Conservation (phyloP, 2,329 filamentous ascomycete species). For the Aaosphaeria pasadenensis region DNA sequence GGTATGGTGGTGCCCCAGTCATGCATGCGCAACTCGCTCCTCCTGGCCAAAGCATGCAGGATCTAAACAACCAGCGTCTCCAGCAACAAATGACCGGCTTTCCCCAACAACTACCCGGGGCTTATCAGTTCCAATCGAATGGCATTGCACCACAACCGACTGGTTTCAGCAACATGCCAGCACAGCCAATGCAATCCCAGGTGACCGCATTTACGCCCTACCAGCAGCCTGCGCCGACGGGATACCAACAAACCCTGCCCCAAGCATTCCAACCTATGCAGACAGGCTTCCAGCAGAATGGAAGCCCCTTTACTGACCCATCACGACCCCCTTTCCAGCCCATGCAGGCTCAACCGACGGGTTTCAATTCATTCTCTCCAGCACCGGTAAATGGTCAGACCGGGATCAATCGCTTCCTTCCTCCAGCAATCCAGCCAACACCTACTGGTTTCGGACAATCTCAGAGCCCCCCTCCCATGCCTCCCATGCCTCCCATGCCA, state of each 20-base stretch:
- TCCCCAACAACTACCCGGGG: conserved; percentile 32
- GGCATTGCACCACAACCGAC: conserved; percentile 39
- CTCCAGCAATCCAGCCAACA: conserved; percentile 52
- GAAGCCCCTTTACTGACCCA: conserved; percentile 54
- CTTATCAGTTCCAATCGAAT: conserved; percentile 28
- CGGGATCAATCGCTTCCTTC: conserved; percentile 48
- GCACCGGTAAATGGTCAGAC: conserved; percentile 51
- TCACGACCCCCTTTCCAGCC: conserved; percentile 45
- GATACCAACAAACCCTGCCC: conserved; percentile 46
- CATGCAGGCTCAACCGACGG: conserved; percentile 37
- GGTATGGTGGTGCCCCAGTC: conserved; percentile 49
- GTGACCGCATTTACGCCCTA: conserved; percentile 31
- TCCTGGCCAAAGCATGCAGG: conserved; percentile 72
- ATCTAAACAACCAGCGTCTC: conserved; percentile 54
- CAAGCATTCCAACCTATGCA: conserved; percentile 43
- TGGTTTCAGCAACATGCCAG: conserved; percentile 28
- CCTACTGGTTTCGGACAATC: conserved; percentile 49
- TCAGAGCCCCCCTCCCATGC: conserved; percentile 56
- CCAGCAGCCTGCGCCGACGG: conserved; percentile 46
- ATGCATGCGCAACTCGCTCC: conserved; percentile 64
- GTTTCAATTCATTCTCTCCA: conserved; percentile 32
- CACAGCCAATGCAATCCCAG: conserved; percentile 42
- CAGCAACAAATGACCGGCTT: conserved; percentile 40
- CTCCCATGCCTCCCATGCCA: conserved; percentile 55
- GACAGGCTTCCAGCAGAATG: conserved; percentile 46